phyloP scores from a whole-genome alignment of 2,329 filamentous ascomycete species.

The Trichoderma lentiforme region DNA sequence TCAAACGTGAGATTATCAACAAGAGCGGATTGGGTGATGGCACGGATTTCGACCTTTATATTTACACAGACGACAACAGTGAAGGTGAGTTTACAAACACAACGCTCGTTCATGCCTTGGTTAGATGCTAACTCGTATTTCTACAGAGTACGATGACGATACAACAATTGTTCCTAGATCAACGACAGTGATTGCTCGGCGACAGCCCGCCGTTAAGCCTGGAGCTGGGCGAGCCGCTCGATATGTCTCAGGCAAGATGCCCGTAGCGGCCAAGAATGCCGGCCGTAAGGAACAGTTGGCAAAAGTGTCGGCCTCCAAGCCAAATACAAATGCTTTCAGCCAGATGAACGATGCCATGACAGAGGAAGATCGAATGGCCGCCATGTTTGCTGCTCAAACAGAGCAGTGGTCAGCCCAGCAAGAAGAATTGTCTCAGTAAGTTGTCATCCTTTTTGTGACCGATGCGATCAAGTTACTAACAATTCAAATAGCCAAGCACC shows the following conservation, averaged over 20 bases:
- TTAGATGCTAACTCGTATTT: conserved; percentile 27
- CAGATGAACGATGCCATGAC: conserved; percentile 78
- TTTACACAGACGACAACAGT: conserved; percentile 87
- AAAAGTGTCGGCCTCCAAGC: conserved; percentile 56
- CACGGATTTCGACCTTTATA: conserved; percentile 91
- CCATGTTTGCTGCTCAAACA: conserved; percentile 85
- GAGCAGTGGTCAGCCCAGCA: conserved; percentile 93
- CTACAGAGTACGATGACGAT: conserved; percentile 89
- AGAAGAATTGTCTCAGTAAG: conserved; percentile 82
- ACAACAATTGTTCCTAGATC: conserved; percentile 96
- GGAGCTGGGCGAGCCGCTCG: conserved; percentile 88
- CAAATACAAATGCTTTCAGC: conserved; percentile 54
- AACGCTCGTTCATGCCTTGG: neutral
- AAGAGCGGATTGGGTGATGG: conserved; percentile 93
- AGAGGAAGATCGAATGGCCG: conserved; percentile 89
- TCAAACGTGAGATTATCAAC: conserved; percentile 97
- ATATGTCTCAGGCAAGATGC: conserved; percentile 96
- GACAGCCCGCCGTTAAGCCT: conserved; percentile 77
- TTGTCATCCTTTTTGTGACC: conserved; percentile 21
- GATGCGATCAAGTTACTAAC: conserved; percentile 31
- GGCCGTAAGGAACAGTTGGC: conserved; percentile 62
- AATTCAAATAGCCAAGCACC: conserved; percentile 53
- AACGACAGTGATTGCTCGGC: conserved; percentile 85
- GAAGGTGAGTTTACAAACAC: conserved; percentile 64
- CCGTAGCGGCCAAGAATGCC: conserved; percentile 78